Evolutionary conservation across 208 protist species (phyloP), one percentile per base, ranked within the genome.

Genomic region (Spongospora subterranea): DNA sequence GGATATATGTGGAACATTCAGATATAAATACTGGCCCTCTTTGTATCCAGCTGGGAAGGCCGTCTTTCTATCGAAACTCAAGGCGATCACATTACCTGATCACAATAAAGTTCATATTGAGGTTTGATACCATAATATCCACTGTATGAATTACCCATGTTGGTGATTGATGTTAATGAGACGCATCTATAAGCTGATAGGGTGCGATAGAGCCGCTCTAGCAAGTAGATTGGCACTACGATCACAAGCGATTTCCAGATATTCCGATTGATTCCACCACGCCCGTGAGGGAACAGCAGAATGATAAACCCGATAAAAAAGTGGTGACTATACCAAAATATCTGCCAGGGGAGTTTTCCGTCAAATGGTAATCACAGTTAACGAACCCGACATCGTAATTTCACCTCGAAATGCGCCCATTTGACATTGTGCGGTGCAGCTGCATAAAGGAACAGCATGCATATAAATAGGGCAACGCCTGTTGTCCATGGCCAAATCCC

Each of bases 321-420:
- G 54, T 89, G 88, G n/a, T 89, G 88, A 35, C 13, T 65, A 45
- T 89, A 89, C 88, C 88, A 89, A n/a, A 89, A 89, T 20, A 82
- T 82, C 71, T 82, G 35, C n/a, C 17, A 65, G 54, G 29, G 54
- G 17, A 17, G 54, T 6, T 35, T n/a, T 6, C 35, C 35, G 6
- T 43, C 17, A 35, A 82, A 6, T 82, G 17, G 71, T n/a, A 40
- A 43, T 6, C 71, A 20, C 6, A 60, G 13, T 60, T 6, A 60
- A 24, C 24, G 24, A 60, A 60, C n/a, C 6, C 17, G 71, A 82
- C 71, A n/a, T n/a, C n/a, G n/a, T n/a, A n/a, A n/a, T n/a, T n/a
- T 82, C 32, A 89, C 50, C n/a, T 89, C 88, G 54, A 89, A 89
- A 39, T 89, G 46, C 1, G 29, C 1, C 32, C 39, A 40, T 45